Evolutionary conservation across 2,329 filamentous ascomycete genomes (phyloP), one percentile per base, ranked within the genome.

Genomic region (Fusarium haematococcum): DNA sequence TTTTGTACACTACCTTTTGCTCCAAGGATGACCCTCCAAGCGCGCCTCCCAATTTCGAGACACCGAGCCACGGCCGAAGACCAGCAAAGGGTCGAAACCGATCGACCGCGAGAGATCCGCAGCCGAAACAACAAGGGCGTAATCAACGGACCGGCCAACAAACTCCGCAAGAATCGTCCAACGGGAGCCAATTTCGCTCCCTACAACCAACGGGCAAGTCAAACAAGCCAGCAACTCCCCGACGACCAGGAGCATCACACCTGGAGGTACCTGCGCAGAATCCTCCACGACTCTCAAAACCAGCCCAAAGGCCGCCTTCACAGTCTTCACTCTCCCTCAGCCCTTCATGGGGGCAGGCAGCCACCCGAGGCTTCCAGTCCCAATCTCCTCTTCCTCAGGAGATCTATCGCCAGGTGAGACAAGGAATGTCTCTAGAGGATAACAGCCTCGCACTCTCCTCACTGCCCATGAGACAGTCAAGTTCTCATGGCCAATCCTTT

Each of bases 1-100:
- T 65, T 14, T 32, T 75, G 6, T 75, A 75, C 52, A 75, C 72
- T 13, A 75, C 72, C 4, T 75, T 75, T 41, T 75, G 72, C 35
- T 75, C 72, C 11, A 43, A 52, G 18, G 58, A 52, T 20, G 33
- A 63, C 20, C 61, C 58, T 10, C 72, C 72, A n/a, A 73, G 65
- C 32, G 33, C 20, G 35, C 57, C 69, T 33, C 69, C 69, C 14
- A 25, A 35, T 23, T 35, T 69, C 14, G 39, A 67, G 27, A 14
- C 62, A 20, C 65, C 69, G 6, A 23, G 52, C 43, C 18, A 66
- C 23, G 39, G 25, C 59, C 39, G 58, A 37, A 20, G 16, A 32
- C 23, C 52, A 57, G 45, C 16, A 35, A 32, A 10, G 39, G 14
- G 20, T 18, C 56, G 23, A 63, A 66, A 66, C 20, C 18, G 63